Base-by-base conservation (phyloP, 176 grass and related monocot genomes). In the Cymbopogon citratus region DNA sequence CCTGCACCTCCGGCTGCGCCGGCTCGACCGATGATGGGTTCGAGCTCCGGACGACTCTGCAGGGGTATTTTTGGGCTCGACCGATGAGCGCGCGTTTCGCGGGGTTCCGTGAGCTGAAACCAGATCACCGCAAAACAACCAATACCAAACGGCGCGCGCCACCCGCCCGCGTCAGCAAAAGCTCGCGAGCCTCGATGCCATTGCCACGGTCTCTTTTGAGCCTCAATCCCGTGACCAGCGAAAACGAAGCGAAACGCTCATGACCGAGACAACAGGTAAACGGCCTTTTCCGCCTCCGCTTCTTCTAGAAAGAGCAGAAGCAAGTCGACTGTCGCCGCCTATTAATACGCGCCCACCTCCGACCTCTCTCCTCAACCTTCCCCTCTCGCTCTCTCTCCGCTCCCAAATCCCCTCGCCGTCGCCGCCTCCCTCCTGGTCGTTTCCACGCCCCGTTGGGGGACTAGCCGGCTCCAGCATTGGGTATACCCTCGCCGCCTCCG, bases 281-380 rank as follows among this genome's bases (percentile, higher is more conserved):
- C 91, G 69, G 73, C 83, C 36, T 59, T 75, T 71, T 28, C 12
- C 38, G 7, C 52, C 59, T 72, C 78, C 57, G 27, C 33, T 34
- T 4, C 33, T 78, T 61, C 34, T 66, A 71, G 74, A 63, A 75
- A 40, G 74, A 70, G 36, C 6, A 23, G 62, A 73, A 68, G 23
- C 23, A 23, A 24, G 33, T 23, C 7, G 51, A 6, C 33, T n/a
- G 73, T 71, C 73, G 76, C 71, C 80, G 81, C 66, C 77, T 97
- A 93, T 93, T 89, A 93, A 91, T 89, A 85, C 61, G 24, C 23
- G 68, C 19, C 74, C 59, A 57, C 66, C 45, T 21, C 66, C 60
- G 2, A 10, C 43, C 5, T 26, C 19, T 49, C 59, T 75, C 64
- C 68, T 77, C 87, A 78, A 45, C 19, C 21, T 18, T 51, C 75